Evolutionary conservation across 495 filamentous ascomycete species (phyloP).

Genomic region (Cercophora newfieldiana): DNA sequence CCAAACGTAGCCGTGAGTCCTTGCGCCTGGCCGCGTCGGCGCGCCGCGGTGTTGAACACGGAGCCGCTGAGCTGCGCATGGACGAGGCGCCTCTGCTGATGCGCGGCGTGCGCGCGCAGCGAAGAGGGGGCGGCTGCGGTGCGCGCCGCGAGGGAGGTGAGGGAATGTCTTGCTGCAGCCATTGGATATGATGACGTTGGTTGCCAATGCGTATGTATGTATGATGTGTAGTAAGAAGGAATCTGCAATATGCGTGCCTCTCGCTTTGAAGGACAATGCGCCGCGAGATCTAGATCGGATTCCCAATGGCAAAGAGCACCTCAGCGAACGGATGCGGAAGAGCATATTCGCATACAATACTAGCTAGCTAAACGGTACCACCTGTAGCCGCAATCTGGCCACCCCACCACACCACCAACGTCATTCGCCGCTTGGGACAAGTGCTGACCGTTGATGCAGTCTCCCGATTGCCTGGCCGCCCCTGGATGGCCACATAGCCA

Average conservation of each 20-base stretch:
- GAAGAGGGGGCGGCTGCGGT: neutral
- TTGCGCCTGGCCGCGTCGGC: neutral
- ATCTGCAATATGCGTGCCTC: neutral
- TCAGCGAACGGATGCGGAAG: neutral
- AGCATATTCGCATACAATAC: neutral
- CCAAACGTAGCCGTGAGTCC: neutral
- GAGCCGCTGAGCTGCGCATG: neutral
- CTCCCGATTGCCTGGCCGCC: neutral
- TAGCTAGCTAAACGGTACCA: neutral
- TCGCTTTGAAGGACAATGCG: too few relatives aligned
- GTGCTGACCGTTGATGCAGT: neutral
- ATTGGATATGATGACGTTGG: too few relatives aligned
- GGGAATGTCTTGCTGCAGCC: constrained; percentile 3
- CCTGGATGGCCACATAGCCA: too few relatives aligned
- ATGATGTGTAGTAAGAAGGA: too few relatives aligned
- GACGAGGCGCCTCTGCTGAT: neutral
- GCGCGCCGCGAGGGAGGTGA: constrained; percentile 3
- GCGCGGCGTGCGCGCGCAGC: neutral
- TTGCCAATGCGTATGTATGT: neutral
- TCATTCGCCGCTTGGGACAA: neutral
- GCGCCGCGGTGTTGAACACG: neutral
- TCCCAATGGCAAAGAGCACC: neutral
- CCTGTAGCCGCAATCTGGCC: neutral
- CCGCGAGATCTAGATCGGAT: neutral
- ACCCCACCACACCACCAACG: neutral